Evolutionary conservation across 2,329 filamentous ascomycete species (phyloP), one percentile per base, ranked within the genome.

Genomic region (Pezicula rhizophila): DNA sequence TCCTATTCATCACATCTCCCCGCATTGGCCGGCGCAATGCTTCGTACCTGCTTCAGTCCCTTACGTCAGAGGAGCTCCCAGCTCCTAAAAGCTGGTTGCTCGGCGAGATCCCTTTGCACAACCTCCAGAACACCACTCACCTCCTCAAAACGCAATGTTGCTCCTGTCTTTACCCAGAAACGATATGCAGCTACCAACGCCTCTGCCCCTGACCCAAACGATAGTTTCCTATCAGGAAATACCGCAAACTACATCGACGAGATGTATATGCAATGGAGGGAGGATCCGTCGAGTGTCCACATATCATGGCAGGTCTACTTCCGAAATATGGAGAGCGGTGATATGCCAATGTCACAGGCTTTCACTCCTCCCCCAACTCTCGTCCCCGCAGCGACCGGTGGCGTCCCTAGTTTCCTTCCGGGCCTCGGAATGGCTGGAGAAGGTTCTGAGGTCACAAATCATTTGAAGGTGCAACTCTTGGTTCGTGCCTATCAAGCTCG

Each of bases 231-330:
- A 53, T 89, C 90, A 56, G 93, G 93, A 59, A 97, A 89, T 76
- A 93, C 92, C 52, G 93, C 93, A 71, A 96, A 95, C 76, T 99
- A 99, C 75, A 89, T 99, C 68, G 93, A 99, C 70, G 93, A 96
- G 77, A 99, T 99, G 93, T 99, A 99, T 73, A 77, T 96, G 75
- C 84, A 91, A 68, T 99, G 93, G 93, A 96, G 92, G 73, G 78
- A 87, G 57, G 90, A 99, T 63, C 91, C 93, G 46, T 80, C 83
- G 63, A 96, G 89, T 66, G 93, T 99, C 51, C 93, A 99, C 72
- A 79, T 96, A 63, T 99, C 93, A 68, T 99, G 93, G 93, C 92
- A 96, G 75, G 85, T 95, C 67, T 99, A 99, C 80, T 99, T 99
- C 80, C 89, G 85, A 75, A 99, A 99, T 75, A 96, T 99, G 87